These are phyloP conservation scores for Trichophyton verrucosum DNA, from an alignment of 2,329 filamentous ascomycete genomes.

Conservation along the genomic window DNA sequence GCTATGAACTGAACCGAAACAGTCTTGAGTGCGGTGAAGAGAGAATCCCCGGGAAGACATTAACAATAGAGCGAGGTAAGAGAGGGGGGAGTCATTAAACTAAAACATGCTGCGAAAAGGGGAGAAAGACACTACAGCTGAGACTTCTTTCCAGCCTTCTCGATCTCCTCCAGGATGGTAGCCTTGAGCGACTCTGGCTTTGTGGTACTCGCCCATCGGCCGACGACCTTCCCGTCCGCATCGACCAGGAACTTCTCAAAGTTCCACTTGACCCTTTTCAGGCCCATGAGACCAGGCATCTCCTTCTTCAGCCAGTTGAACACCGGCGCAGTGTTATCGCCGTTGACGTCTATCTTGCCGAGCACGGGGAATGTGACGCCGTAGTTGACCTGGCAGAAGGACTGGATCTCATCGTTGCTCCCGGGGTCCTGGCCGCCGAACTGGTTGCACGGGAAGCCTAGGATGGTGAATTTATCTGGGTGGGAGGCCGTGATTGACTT, in stretches of 20 bases:
- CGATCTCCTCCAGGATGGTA: slow-evolving; percentile 61
- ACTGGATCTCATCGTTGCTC: slow-evolving; percentile 64
- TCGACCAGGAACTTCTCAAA: slow-evolving; percentile 97
- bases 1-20: background rate
- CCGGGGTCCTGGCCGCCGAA: slow-evolving; percentile 86
- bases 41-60: background rate
- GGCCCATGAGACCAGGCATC: slow-evolving; percentile 70
- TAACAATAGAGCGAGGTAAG: background rate
- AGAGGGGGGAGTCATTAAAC: background rate
- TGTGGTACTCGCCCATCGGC: slow-evolving; percentile 74
- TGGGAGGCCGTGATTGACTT: slow-evolving; percentile 58
- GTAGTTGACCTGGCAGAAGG: slow-evolving; percentile 86
- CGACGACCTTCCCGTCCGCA: slow-evolving; percentile 72
- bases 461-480: slow-evolving; percentile 66
- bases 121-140: background rate
- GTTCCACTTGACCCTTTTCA: slow-evolving; percentile 97
- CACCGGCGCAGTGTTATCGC: slow-evolving; percentile 63
- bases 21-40: background rate
- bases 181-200: slow-evolving; percentile 73
- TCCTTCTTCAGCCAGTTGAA: slow-evolving; percentile 61
- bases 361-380: slow-evolving; percentile 85
- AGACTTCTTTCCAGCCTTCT: slow-evolving; percentile 37
- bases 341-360: slow-evolving; percentile 90
- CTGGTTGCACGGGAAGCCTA: slow-evolving; percentile 98
- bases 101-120: background rate